phyloP scores from a whole-genome alignment of 768 basidiomycete genomes.

The Leccinum broughii region DNA sequence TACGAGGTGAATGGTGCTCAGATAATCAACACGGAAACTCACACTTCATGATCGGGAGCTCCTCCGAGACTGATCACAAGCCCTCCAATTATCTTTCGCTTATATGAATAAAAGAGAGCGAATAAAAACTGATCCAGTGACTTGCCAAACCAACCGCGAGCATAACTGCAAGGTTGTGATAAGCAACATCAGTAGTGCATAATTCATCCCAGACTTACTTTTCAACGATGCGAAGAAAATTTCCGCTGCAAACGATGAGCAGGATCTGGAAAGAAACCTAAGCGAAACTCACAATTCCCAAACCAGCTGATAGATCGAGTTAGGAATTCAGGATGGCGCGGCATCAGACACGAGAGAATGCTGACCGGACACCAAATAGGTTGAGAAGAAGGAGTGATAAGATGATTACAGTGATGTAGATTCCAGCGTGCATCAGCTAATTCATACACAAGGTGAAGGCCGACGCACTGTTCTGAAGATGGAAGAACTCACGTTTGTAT shows the following conservation, averaged over 20 bases:
- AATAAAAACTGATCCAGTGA: background rate
- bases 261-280: background rate
- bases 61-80: constrained; percentile 60
- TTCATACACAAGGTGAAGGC: constrained; percentile 7
- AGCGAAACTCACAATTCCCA: constrained; percentile 20
- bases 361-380: constrained; percentile 48
- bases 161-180: constrained; percentile 27
- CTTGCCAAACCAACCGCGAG: constrained; percentile 38
- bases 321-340: constrained; percentile 36
- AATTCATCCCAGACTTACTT: constrained; percentile 13
- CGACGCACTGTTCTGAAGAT: background rate
- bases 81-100: constrained; percentile 36
- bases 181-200: background rate
- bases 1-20: constrained; percentile 7
- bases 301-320: constrained; percentile 26
- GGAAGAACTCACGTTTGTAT: constrained; percentile 24
- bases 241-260: constrained; percentile 21
- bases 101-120: background rate
- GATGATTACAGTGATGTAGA: constrained; percentile 40
- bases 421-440: constrained; percentile 38
- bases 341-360: constrained; percentile 36
- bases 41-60: constrained; percentile 50
- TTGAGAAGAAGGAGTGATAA: constrained; percentile 43
- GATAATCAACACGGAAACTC: constrained; percentile 33
- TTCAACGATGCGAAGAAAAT: constrained; percentile 25